Base-by-base conservation (phyloP, 306 rosid genomes). In the Medicago ruthenica region DNA sequence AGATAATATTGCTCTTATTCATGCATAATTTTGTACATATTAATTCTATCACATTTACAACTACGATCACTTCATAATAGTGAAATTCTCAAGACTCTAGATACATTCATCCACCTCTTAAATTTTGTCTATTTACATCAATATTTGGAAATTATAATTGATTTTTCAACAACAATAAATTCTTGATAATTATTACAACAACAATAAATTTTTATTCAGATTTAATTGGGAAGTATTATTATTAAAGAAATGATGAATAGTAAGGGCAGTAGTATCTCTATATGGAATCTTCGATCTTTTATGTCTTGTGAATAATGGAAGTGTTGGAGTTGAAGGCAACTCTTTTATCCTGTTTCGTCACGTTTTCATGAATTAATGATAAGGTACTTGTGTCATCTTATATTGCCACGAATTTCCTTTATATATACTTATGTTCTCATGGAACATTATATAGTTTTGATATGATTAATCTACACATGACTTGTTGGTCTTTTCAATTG, bases 391-490 rank as follows among this genome's bases (percentile, higher is more conserved):
- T 11, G 42, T 5, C 37, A 58, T 58, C 37, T 22, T 58, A 58
- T 58, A 58, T 22, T 65, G 58, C 62, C 67, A 76, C 39, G 31
- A 76, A 18, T 48, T 50, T 48, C 24, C 24, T 27, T 7, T 50
- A 4, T 34, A 34, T 34, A 18, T 65, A 65, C 15, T n/a, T 39
- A 65, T 40, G 50, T 9, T 50, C 54, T 55, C n/a, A 55, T 55
- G 34, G 34, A 20, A 55, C 31, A 55, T 20, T 55, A 55, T 61
- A 61, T 27, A 27, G 31, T 65, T 65, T 40, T 65, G 51, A 17
- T 63, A 40, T 66, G 16, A 76, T 53, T 66, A 66, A 53, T 41
- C 36, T n/a, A 54, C 67, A 54, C 59, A 44, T 61, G 67, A 61
- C 54, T 7, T 67, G 27, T 76, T 55, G n/a, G 1, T 53, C 9